Percentiles rank a stretch among this genome's conserved stretches.
Evolutionary conservation across 176 grass and related monocot genomes (phyloP).

Genomic region (Pharus latifolius): DNA sequence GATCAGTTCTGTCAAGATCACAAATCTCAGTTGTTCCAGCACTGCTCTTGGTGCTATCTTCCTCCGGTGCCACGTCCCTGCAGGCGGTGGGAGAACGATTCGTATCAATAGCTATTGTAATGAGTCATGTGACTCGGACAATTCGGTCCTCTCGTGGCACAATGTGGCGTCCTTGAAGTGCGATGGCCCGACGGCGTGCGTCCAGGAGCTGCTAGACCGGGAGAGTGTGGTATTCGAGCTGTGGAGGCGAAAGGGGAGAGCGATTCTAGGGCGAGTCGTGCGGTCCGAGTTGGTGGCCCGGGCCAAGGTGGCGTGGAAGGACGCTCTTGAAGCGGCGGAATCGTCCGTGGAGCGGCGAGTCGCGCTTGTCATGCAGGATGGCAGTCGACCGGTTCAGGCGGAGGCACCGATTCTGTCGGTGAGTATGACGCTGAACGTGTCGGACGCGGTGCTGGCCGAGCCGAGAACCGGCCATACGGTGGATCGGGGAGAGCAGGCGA

Average conservation of each 20-base stretch:
- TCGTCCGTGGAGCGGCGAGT: background rate
- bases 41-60: slow-evolving; percentile 1
- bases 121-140: background rate
- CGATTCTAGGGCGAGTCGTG: background rate
- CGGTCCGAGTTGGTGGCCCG: slow-evolving; percentile 19
- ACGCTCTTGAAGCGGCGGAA: background rate
- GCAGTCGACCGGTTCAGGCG: background rate
- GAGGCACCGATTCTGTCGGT: background rate
- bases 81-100: slow-evolving; percentile 14
- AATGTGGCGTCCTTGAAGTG: slow-evolving; percentile 32
- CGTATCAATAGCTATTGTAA: slow-evolving; percentile 20
- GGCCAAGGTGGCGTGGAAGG: slow-evolving; percentile 26
- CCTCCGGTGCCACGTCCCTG: slow-evolving; percentile 31
- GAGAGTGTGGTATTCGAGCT: slow-evolving; percentile 23
- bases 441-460: background rate
- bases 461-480: background rate
- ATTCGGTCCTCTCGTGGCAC: slow-evolving; percentile 2
- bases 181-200: slow-evolving; percentile 14
- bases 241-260: slow-evolving; percentile 8
- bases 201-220: slow-evolving; percentile 15
- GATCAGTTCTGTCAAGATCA: slow-evolving; percentile 20
- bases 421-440: slow-evolving; percentile 13
- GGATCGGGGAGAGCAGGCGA: background rate
- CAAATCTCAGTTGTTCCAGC: background rate
- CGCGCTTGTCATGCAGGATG: background rate